Conservation (phyloP, 164 flowering plant genomes). For the Chloranthus sessilifolius region DNA sequence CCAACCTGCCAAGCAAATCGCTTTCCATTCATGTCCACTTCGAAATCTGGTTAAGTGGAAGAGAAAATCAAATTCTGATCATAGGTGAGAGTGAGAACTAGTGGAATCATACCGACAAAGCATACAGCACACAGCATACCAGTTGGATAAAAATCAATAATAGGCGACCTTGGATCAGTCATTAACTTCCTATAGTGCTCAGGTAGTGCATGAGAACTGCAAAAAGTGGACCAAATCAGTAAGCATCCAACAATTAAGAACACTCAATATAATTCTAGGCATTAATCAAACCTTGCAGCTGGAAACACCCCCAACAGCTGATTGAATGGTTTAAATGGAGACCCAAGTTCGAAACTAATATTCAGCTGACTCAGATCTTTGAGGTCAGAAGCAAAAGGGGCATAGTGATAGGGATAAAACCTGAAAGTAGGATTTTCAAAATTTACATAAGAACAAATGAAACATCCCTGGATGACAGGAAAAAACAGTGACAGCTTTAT, state of each 20-base stretch:
- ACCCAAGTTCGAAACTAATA: constrained; percentile 72
- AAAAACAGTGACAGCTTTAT: no score
- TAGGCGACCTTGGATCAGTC: constrained; percentile 87
- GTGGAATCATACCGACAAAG: no score
- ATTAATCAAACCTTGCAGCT: constrained; percentile 74
- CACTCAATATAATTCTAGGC: constrained; percentile 2
- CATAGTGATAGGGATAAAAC: constrained; percentile 98
- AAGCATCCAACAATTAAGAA: neutral
- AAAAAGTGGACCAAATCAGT: constrained; percentile 12
- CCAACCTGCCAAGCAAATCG: constrained; percentile 92
- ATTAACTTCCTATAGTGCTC: constrained; percentile 70
- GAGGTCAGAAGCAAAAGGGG: constrained; percentile 98
- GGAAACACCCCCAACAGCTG: constrained; percentile 97
- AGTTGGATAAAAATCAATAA: constrained; percentile 88
- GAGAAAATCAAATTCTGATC: neutral
- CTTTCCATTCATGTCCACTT: constrained; percentile 98
- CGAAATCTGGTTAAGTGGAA: constrained; percentile 66
- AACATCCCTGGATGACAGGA: no score
- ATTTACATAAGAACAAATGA: constrained; percentile 1
- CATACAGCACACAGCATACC: no score
- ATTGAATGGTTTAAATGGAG: constrained; percentile 94
- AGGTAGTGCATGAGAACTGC: constrained; percentile 96
- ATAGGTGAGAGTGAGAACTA: no score
- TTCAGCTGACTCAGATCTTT: constrained; percentile 65
- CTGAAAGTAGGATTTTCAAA: constrained; percentile 25